Conservation (phyloP, 805 yeast genomes). For the Priceomyces carsonii region DNA sequence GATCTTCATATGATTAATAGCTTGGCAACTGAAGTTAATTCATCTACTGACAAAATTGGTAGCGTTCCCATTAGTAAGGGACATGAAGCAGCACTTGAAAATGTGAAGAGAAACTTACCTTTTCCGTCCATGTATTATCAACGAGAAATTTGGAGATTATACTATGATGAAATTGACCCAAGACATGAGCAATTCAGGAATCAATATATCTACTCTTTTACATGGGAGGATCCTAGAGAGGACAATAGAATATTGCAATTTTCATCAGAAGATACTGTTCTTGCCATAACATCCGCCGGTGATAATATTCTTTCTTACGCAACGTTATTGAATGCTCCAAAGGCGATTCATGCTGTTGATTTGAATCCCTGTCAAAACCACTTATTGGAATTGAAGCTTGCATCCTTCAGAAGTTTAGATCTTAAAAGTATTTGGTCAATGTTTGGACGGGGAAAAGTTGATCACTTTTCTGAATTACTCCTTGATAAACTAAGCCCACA, state of each 20-base stretch:
- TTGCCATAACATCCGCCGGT: conserved; percentile 86
- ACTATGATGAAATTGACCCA: conserved; percentile 70
- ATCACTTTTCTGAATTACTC: conserved; percentile 45
- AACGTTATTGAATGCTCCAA: conserved; percentile 68
- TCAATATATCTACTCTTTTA: conserved; percentile 83
- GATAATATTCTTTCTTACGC: conserved; percentile 80
- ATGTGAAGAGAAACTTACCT: conserved; percentile 65
- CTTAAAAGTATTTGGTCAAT: conserved; percentile 68
- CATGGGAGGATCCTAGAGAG: conserved; percentile 90
- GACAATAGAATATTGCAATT: conserved; percentile 68
- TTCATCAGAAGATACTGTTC: conserved; percentile 63
- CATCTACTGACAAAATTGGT: neutral
- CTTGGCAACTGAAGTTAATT: conserved; percentile 67
- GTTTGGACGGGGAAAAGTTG: conserved; percentile 74
- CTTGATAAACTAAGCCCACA: conserved; percentile 61
- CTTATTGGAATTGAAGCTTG: conserved; percentile 74
- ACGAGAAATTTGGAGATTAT: conserved; percentile 74
- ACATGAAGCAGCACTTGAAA: conserved; percentile 70
- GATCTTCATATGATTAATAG: conserved; percentile 68
- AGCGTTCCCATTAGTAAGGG: conserved; percentile 56
- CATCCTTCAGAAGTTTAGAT: conserved; percentile 58
- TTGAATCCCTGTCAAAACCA: conserved; percentile 83
- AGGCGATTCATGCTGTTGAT: conserved; percentile 80
- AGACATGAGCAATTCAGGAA: conserved; percentile 70
- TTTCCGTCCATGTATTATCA: conserved; percentile 83